These are phyloP conservation scores for Yamadazyma dushanensis DNA, from an alignment of 1,139 yeast genomes.

Conservation along the genomic window DNA sequence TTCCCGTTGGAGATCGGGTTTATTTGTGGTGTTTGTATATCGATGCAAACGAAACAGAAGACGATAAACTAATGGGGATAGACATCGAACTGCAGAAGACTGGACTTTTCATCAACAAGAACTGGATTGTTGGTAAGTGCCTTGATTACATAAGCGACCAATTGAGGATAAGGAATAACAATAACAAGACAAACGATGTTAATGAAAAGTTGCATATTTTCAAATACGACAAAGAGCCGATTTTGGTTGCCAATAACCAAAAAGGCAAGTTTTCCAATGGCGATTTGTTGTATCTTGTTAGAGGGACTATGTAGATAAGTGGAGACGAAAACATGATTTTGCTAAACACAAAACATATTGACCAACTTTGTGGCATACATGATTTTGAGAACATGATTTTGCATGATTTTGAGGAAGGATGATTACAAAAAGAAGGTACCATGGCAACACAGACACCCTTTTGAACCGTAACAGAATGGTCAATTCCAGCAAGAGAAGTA, in stretches of 20 bases:
- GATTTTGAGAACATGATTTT: no score
- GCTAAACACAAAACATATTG: no score
- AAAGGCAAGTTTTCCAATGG: constrained; percentile 32
- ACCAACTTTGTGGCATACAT: constrained; percentile 87
- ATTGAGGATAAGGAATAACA: constrained; percentile 55
- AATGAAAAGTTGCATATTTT: constrained; percentile 49
- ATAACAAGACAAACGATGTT: constrained; percentile 48
- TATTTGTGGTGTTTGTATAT: constrained; percentile 60
- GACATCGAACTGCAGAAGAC: constrained; percentile 28
- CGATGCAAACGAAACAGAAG: constrained; percentile 33
- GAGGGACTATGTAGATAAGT: constrained; percentile 20
- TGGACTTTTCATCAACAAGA: constrained; percentile 55
- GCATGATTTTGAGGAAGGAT: constrained; percentile 61
- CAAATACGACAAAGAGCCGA: constrained; percentile 29
- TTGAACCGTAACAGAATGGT: constrained; percentile 61
- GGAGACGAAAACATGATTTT: no score
- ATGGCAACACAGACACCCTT: constrained; percentile 85
- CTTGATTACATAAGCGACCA: constrained; percentile 65
- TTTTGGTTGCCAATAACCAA: constrained; percentile 29
- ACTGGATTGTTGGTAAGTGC: constrained; percentile 78
- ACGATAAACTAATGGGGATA: constrained; percentile 23
- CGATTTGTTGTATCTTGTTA: constrained; percentile 49
- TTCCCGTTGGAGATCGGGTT: constrained; percentile 56
- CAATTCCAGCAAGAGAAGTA: constrained; percentile 78
- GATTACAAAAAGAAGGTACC: constrained; percentile 73